A percentile compares a stretch with the other conserved stretches of the same genome.
Conservation (phyloP, 1,284 basidiomycete species). For the Ustilago cynodontis region DNA sequence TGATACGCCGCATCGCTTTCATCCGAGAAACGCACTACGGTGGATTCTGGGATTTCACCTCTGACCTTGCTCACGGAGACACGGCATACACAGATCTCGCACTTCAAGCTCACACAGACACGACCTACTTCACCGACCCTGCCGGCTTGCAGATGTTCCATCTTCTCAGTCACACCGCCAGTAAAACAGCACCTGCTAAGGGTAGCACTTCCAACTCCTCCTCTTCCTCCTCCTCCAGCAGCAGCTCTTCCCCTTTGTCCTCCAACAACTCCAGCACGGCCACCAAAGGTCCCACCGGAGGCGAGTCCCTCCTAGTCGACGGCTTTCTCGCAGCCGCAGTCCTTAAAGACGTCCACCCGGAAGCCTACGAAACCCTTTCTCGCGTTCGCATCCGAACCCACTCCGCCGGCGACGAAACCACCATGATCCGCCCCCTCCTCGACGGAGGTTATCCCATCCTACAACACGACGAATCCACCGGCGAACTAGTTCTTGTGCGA, state of each 20-base stretch:
- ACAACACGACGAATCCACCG: constrained; percentile 73
- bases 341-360: constrained; percentile 80
- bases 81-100: constrained; percentile 83
- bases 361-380: constrained; percentile 80
- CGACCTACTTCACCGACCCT: constrained; percentile 79
- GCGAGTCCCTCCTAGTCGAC: constrained; percentile 89
- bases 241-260: constrained; percentile 8
- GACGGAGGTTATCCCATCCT: constrained; percentile 61
- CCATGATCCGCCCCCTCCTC: constrained; percentile 59
- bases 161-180: constrained; percentile 76
- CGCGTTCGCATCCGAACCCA: constrained; percentile 82
- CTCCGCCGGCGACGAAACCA: constrained; percentile 75
- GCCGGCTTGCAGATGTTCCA: constrained; percentile 96
- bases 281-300: constrained; percentile 78
- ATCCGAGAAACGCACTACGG: constrained; percentile 93
- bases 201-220: background rate
- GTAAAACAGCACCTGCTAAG: constrained; percentile 12
- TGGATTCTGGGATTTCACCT: constrained; percentile 96
- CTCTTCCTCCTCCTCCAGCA: constrained; percentile 3
- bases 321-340: constrained; percentile 90
- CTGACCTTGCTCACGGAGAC: constrained; percentile 89
- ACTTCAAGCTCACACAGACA: constrained; percentile 92
- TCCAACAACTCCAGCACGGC: constrained; percentile 23
- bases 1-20: constrained; percentile 83
- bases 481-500: constrained; percentile 81